These are phyloP conservation scores for Moniliophthora roreri DNA, from an alignment of 1,284 basidiomycete species.

Conservation along the genomic window DNA sequence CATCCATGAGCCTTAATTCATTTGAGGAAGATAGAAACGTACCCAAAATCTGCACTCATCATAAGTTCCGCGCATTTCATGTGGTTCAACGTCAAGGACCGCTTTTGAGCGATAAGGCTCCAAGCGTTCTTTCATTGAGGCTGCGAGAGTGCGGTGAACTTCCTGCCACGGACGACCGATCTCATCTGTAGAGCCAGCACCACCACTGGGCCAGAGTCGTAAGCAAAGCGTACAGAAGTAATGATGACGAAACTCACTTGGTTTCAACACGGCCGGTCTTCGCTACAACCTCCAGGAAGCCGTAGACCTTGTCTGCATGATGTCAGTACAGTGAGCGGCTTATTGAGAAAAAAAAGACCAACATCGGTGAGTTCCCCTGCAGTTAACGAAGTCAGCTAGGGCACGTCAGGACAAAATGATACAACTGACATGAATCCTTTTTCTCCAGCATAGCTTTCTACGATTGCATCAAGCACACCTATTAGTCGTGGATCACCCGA, in stretches of 20 bases:
- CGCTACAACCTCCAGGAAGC: slow-evolving; percentile 15
- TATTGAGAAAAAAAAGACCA: neutral
- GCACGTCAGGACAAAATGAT: neutral
- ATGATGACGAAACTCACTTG: slow-evolving; percentile 10
- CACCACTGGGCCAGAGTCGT: slow-evolving; percentile 3
- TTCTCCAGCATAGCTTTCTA: slow-evolving; percentile 14
- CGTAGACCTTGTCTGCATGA: slow-evolving; percentile 14
- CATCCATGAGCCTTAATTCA: no score
- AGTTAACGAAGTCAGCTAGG: neutral
- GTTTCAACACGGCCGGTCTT: slow-evolving; percentile 16
- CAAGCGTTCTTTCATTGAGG: slow-evolving; percentile 16
- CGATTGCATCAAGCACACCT: slow-evolving; percentile 14
- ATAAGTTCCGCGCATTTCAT: slow-evolving; percentile 13
- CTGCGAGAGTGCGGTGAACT: slow-evolving; percentile 14
- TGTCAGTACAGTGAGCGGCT: neutral
- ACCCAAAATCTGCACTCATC: slow-evolving; percentile 14
- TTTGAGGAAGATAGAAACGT: neutral
- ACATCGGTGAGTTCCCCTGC: slow-evolving; percentile 16
- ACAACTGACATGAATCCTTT: slow-evolving; percentile 13
- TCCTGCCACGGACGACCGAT: slow-evolving; percentile 15
- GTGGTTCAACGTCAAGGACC: slow-evolving; percentile 8
- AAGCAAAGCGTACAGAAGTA: neutral
- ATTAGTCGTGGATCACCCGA: slow-evolving; percentile 8
- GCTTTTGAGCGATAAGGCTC: slow-evolving; percentile 11
- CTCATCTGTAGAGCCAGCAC: slow-evolving; percentile 10